A percentile compares a stretch with the other conserved stretches of the same genome.
phyloP scores from a whole-genome alignment of 257 asterid genomes.

The Nicotiana attenuata region DNA sequence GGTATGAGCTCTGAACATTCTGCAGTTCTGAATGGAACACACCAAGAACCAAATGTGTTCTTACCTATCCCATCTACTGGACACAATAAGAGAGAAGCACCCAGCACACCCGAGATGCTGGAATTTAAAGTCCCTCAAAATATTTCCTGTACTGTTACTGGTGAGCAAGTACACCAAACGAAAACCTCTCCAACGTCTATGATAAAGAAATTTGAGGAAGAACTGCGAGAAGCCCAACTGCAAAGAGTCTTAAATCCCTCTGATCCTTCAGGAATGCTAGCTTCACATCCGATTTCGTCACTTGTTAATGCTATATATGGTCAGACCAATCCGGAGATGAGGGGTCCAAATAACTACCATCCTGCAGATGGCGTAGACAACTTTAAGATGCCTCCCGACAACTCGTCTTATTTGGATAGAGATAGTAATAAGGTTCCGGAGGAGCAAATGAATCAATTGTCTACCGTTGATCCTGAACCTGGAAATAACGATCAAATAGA shows the following conservation, averaged over 20 bases:
- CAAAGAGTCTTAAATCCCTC: slow-evolving; percentile 28
- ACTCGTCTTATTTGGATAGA: slow-evolving; percentile 20
- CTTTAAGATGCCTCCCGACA: slow-evolving; percentile 20
- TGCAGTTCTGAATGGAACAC: slow-evolving; percentile 26
- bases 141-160: slow-evolving; percentile 26
- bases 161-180: slow-evolving; percentile 36
- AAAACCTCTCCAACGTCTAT: slow-evolving; percentile 26
- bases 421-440: slow-evolving; percentile 29
- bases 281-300: slow-evolving; percentile 5
- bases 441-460: slow-evolving; percentile 27
- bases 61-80: slow-evolving; percentile 29
- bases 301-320: slow-evolving; percentile 18
- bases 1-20: slow-evolving; percentile 33
- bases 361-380: slow-evolving; percentile 26
- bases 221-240: slow-evolving; percentile 26
- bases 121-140: slow-evolving; percentile 30
- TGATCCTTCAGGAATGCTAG: slow-evolving; percentile 19
- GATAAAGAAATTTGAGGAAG: slow-evolving; percentile 36
- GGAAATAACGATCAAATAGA: slow-evolving; percentile 12
- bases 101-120: slow-evolving; percentile 31
- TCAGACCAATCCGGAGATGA: slow-evolving; percentile 24
- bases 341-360: slow-evolving; percentile 24
- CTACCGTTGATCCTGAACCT: slow-evolving; percentile 23
- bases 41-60: slow-evolving; percentile 23
- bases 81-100: slow-evolving; percentile 24